phyloP scores from a whole-genome alignment of 768 basidiomycete genomes.

The Myochromella boudieri region DNA sequence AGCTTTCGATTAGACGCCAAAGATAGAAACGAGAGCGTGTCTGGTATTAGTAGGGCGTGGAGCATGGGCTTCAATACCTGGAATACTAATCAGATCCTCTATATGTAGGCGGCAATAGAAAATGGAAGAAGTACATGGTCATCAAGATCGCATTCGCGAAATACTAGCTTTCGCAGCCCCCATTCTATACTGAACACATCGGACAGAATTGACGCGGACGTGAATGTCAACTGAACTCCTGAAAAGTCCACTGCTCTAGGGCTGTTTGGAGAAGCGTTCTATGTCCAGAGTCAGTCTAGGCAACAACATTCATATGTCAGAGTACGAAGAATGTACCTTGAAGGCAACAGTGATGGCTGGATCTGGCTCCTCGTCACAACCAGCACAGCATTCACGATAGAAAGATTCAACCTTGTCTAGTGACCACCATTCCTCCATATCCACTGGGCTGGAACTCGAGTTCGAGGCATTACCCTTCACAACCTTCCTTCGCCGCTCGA shows the following conservation, averaged over 20 bases:
- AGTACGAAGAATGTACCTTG: constrained; percentile 48
- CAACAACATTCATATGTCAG: background rate
- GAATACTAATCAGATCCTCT: background rate
- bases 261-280: constrained; percentile 52
- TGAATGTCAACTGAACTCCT: constrained; percentile 68
- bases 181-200: constrained; percentile 93
- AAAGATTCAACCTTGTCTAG: constrained; percentile 82
- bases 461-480: constrained; percentile 53
- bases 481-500: constrained; percentile 63
- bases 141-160: constrained; percentile 87
- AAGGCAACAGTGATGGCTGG: constrained; percentile 64
- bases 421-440: constrained; percentile 76
- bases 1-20: constrained; percentile 85
- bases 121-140: constrained; percentile 57
- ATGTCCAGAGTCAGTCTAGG: constrained; percentile 3
- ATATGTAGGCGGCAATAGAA: background rate
- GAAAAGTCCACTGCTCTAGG: constrained; percentile 82
- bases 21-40: constrained; percentile 77
- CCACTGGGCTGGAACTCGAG: too few species aligned
- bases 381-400: constrained; percentile 82
- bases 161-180: constrained; percentile 82
- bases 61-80: constrained; percentile 87
- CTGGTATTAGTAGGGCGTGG: constrained; percentile 85
- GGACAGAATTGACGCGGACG: constrained; percentile 77
- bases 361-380: constrained; percentile 72